Conservation (phyloP, 805 yeast genomes). For the Candida pseudoglaebosa region DNA sequence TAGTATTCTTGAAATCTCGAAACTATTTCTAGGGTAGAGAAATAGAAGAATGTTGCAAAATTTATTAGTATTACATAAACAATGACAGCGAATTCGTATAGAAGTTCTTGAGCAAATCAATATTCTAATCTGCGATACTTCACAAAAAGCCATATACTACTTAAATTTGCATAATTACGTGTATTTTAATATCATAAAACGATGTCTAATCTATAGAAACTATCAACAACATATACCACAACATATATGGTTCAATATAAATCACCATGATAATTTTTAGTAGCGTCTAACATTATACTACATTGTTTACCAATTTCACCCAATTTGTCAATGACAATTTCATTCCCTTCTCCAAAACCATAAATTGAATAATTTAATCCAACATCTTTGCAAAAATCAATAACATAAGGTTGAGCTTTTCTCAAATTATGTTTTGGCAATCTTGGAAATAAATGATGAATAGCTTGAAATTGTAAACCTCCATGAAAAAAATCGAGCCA, state of each 20-base stretch:
- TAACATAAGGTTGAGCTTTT: slow-evolving; percentile 64
- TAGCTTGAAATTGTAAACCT: slow-evolving; percentile 87
- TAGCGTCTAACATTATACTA: slow-evolving; percentile 67
- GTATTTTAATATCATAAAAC: no score
- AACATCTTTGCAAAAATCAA: slow-evolving; percentile 69
- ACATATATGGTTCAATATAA: slow-evolving; percentile 7
- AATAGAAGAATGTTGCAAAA: no score
- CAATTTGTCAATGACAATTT: slow-evolving; percentile 61
- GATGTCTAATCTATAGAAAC: no score
- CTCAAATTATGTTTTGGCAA: slow-evolving; percentile 86
- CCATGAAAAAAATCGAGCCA: slow-evolving; percentile 93
- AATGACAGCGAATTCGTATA: no score
- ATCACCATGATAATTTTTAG: slow-evolving; percentile 37
- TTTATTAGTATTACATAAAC: no score
- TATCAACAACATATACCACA: background rate
- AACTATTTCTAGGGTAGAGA: no score
- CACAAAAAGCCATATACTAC: no score
- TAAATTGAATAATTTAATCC: slow-evolving; percentile 80
- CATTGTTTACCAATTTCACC: slow-evolving; percentile 81
- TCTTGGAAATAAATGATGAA: slow-evolving; percentile 87
- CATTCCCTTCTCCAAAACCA: slow-evolving; percentile 78
- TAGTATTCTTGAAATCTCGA: no score
- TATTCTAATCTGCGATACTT: no score
- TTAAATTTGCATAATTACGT: no score
- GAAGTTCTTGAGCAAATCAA: no score